These are phyloP conservation scores for Acer negundo DNA, from an alignment of 345 rosid genomes.

Conservation along the genomic window DNA sequence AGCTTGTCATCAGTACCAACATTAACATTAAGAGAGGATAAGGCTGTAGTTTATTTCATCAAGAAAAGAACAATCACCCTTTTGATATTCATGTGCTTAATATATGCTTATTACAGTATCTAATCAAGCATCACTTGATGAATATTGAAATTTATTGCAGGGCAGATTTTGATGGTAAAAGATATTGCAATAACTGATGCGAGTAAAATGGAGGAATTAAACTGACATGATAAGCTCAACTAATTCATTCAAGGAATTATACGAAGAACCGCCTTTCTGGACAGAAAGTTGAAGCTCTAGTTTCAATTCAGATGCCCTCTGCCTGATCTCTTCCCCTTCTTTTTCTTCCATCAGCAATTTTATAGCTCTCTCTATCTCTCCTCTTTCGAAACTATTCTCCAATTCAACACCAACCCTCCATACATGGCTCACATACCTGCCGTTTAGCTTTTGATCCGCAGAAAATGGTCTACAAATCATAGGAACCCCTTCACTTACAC, in stretches of 20 bases:
- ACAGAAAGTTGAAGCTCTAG: background rate
- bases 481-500: conserved; percentile 6
- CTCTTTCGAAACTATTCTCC: background rate
- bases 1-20: too few species aligned
- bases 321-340: conserved; percentile 5
- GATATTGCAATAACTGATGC: too few species aligned
- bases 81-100: too few species aligned
- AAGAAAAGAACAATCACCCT: too few species aligned
- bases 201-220: background rate
- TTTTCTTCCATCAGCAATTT: background rate
- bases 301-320: conserved; percentile 21
- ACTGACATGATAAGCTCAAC: conserved; percentile 11
- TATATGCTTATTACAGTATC: background rate
- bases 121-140: too few species aligned
- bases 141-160: too few species aligned
- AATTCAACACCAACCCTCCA: conserved; percentile 1
- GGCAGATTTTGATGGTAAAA: too few species aligned
- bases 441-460: background rate
- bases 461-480: background rate
- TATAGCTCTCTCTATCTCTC: background rate
- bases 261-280: conserved; percentile 18
- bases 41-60: too few species aligned
- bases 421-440: background rate
- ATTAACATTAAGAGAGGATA: too few species aligned
- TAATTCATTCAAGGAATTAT: conserved; percentile 23